Base-by-base conservation (phyloP, 1,139 yeast genomes). In the Taiozyma sp. region DNA sequence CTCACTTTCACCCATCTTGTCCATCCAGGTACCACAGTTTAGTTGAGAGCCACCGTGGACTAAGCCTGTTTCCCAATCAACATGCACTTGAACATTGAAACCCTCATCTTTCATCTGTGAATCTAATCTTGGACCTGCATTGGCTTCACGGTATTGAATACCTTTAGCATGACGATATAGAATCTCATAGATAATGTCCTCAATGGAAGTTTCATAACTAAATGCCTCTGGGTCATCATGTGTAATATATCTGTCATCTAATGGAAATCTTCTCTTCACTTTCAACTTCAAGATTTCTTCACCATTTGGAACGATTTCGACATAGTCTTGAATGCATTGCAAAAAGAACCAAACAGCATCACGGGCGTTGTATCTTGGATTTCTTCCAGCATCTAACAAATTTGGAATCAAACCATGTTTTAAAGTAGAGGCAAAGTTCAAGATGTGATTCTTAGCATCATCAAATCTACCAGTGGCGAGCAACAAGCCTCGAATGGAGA, bases 1-100 rank as follows among this genome's bases (percentile, higher is more conserved):
- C 48, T 70, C 81, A 64, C 96, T 88, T 71, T 93, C 99, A 23
- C 99, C 99, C 98, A 93, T 93, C 72, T 93, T 93, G 70, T 93
- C 99, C 97, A 92, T 93, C 99, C 99, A 93, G 0, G 99, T 93
- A 24, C 99, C 99, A 72, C 99, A 93, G 65, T 93, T 93, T 67
- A 72, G 80, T 66, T 87, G 96, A 50, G 89, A 88, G 1, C 99
- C 99, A 46, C 99, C 99, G 68, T 83, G 87, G 7, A 92, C 74
- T 45, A 93, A 72, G 0, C 99, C 99, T 28, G 87, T 91, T 0
- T 73, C 64, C 98, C 98, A 93, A 66, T 93, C 97, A 53, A 92
- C 91, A 52, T 71, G 65, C 2, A 90, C 80, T 57, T 81, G 79
- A 43, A 92, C 95, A 65, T 93, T 86, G 73, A 93, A 93, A 0